phyloP scores from a whole-genome alignment of 2,329 filamentous ascomycete genomes.

The Blumeria hordei region DNA sequence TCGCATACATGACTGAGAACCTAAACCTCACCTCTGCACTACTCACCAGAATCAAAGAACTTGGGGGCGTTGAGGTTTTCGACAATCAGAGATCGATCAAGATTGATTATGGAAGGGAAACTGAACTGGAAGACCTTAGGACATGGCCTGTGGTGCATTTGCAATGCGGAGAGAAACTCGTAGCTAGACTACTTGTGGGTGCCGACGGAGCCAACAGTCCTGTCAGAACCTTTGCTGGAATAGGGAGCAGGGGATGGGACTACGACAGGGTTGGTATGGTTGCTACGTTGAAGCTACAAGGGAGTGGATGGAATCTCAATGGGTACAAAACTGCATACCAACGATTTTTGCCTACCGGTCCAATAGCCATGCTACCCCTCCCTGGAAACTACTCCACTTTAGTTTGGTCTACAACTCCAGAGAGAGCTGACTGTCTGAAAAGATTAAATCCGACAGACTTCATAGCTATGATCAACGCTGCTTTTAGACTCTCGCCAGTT shows the following conservation, averaged over 20 bases:
- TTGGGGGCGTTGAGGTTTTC: constrained; percentile 45
- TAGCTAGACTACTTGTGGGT: constrained; percentile 67
- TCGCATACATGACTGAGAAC: constrained; percentile 96
- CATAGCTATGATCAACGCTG: constrained; percentile 72
- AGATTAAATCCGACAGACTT: constrained; percentile 50
- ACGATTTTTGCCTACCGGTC: constrained; percentile 78
- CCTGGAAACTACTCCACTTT: constrained; percentile 64
- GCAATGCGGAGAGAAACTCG: constrained; percentile 36
- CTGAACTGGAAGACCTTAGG: constrained; percentile 48
- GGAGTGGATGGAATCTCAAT: constrained; percentile 27
- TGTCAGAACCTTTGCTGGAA: constrained; percentile 70
- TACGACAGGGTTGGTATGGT: constrained; percentile 80
- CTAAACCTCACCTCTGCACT: constrained; percentile 64
- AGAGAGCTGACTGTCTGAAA: constrained; percentile 58
- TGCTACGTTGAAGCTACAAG: constrained; percentile 56
- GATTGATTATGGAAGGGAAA: constrained; percentile 52
- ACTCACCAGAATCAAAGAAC: constrained; percentile 42
- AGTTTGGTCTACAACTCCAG: constrained; percentile 82
- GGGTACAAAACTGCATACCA: constrained; percentile 64
- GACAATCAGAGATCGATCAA: constrained; percentile 54
- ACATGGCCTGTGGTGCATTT: constrained; percentile 73
- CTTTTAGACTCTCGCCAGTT: constrained; percentile 56
- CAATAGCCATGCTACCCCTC: constrained; percentile 73
- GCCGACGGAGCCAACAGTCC: constrained; percentile 91
- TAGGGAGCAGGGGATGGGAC: constrained; percentile 74